Conservation (phyloP, 2,329 filamentous ascomycete species). For the Macrophomina tecta region DNA sequence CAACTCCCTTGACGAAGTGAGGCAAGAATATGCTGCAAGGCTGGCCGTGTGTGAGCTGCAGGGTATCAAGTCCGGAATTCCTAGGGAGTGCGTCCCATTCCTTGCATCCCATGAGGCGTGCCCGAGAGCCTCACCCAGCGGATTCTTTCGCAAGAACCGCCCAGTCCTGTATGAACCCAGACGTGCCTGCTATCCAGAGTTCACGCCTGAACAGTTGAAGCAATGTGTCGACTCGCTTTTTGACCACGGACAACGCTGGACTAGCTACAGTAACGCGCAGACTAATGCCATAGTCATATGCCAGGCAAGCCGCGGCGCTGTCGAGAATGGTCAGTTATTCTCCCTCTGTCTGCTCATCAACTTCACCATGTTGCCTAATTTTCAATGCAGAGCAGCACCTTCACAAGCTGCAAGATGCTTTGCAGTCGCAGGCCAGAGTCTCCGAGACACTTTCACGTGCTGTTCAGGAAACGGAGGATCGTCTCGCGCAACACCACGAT, state of each 20-base stretch:
- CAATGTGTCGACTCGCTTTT: conserved; percentile 62
- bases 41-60: conserved; percentile 68
- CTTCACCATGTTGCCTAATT: conserved; percentile 8
- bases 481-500: conserved; percentile 35
- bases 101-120: conserved; percentile 47
- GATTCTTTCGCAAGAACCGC: conserved; percentile 32
- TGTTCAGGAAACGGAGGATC: conserved; percentile 35
- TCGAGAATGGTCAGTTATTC: conserved; percentile 57
- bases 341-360: neutral
- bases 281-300: conserved; percentile 69
- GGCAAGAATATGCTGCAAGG: conserved; percentile 65
- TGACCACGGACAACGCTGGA: conserved; percentile 65
- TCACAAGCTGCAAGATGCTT: conserved; percentile 41
- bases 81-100: conserved; percentile 58
- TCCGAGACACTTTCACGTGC: conserved; percentile 35
- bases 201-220: conserved; percentile 48
- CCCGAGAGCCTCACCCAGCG: conserved; percentile 33
- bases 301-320: conserved; percentile 63
- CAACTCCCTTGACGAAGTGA: conserved; percentile 45
- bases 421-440: conserved; percentile 36
- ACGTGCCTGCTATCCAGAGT: conserved; percentile 41
- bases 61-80: conserved; percentile 57
- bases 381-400: conserved; percentile 35
- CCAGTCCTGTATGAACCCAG: conserved; percentile 30
- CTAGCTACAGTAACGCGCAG: conserved; percentile 67